Percentiles rank a stretch among this genome's conserved stretches.
Evolutionary conservation across 352 stramenopile species (phyloP).

Genomic region (Pythium inflatum): DNA sequence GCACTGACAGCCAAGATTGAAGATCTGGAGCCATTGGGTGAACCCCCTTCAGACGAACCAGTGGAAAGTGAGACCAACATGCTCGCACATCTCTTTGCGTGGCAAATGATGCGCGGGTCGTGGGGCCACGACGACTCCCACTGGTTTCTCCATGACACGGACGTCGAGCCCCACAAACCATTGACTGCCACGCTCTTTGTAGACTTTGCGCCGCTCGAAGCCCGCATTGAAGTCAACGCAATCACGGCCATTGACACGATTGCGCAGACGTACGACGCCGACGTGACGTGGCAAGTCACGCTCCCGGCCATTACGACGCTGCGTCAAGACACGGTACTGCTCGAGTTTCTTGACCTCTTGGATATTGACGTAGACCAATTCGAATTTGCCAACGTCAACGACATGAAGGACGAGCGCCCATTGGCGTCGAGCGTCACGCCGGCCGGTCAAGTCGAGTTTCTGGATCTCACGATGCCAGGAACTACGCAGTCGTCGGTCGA

Average conservation of each 20-base stretch:
- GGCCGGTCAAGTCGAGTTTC: conserved; percentile 16
- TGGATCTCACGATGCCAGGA: conserved; percentile 6
- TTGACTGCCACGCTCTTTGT: conserved; percentile 33
- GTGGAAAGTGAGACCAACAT: too few species aligned
- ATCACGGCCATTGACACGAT: conserved; percentile 38
- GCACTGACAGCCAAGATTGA: too few species aligned
- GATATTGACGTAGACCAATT: conserved; percentile 38
- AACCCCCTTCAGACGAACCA: too few species aligned
- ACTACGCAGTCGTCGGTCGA: too few species aligned
- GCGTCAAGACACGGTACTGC: conserved; percentile 36
- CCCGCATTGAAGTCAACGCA: conserved; percentile 36
- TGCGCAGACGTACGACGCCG: conserved; percentile 36
- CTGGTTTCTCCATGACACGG: conserved; percentile 65
- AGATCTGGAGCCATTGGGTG: too few species aligned
- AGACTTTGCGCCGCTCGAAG: conserved; percentile 32
- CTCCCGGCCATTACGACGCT: conserved; percentile 36
- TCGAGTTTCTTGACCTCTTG: conserved; percentile 40
- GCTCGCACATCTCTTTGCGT: conserved; percentile 63
- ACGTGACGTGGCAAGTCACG: conserved; percentile 41
- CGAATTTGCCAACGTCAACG: conserved; percentile 40
- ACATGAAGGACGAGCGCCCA: conserved; percentile 22
- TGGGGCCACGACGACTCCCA: conserved; percentile 44
- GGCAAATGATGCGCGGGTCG: conserved; percentile 64
- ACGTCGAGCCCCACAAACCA: conserved; percentile 36
- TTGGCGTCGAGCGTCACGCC: conserved; percentile 26